Percentiles rank a stretch among this genome's conserved stretches.
Conservation (phyloP, 495 filamentous ascomycete genomes). For the Podospora didyma region DNA sequence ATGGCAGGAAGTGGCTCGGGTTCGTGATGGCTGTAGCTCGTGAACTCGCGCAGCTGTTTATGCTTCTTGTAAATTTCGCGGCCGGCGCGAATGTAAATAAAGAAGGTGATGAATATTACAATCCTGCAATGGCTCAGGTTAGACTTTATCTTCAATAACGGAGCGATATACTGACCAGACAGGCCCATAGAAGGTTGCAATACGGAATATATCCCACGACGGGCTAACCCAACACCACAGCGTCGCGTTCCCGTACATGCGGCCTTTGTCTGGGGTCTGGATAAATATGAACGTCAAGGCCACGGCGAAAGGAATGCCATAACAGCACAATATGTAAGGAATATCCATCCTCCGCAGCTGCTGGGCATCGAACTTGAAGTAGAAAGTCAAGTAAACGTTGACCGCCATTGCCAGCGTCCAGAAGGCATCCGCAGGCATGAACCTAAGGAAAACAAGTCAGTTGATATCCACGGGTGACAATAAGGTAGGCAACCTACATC, state of each 20-base stretch:
- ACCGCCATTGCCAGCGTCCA: conserved; percentile 84
- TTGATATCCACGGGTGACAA: background rate
- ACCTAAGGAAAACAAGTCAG: conserved; percentile 44
- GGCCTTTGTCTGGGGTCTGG: conserved; percentile 40
- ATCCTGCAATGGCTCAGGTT: conserved; percentile 37
- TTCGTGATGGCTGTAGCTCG: conserved; percentile 29
- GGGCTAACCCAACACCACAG: conserved; percentile 79
- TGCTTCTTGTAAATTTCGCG: conserved; percentile 61
- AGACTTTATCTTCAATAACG: background rate
- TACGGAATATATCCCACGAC: conserved; percentile 68
- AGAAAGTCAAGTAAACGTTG: conserved; percentile 86
- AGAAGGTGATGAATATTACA: conserved; percentile 62
- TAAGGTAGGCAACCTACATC: conserved; percentile 50
- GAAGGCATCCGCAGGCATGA: conserved; percentile 72
- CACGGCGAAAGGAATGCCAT: conserved; percentile 71
- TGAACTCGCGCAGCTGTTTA: conserved; percentile 43
- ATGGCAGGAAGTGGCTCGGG: conserved; percentile 38
- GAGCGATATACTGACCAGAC: conserved; percentile 56
- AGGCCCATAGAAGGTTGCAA: conserved; percentile 77
- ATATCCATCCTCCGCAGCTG: conserved; percentile 67
- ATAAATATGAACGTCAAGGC: conserved; percentile 67
- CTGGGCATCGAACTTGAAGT: conserved; percentile 65
- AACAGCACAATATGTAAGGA: conserved; percentile 67
- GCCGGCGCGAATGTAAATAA: conserved; percentile 72
- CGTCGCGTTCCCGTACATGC: conserved; percentile 72